These are phyloP conservation scores for Malus sieversii DNA, from an alignment of 306 rosid genomes.

Conservation along the genomic window DNA sequence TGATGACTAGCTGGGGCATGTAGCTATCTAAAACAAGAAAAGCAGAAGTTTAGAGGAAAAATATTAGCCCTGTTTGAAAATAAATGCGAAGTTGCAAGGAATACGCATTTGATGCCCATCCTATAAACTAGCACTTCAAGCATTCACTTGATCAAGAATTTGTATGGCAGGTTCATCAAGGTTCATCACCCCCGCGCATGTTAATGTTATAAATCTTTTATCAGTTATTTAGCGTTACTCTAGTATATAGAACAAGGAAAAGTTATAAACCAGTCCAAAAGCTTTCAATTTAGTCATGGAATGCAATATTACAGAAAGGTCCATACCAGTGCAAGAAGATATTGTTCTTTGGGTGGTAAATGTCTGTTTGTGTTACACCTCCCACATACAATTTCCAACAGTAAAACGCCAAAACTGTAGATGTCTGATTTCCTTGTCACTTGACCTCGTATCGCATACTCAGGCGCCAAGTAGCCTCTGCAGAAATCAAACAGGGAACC, in stretches of 20 bases:
- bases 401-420: conserved; percentile 77
- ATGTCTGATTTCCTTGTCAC: conserved; percentile 80
- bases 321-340: conserved; percentile 67
- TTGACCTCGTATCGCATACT: conserved; percentile 72
- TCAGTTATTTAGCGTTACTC: background rate
- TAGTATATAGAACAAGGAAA: background rate
- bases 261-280: background rate
- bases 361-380: conserved; percentile 59
- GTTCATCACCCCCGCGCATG: background rate
- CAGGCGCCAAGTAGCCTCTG: conserved; percentile 90
- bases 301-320: background rate
- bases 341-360: conserved; percentile 52
- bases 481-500: conserved; percentile 17
- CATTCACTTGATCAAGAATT: background rate
- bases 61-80: background rate
- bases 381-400: conserved; percentile 76
- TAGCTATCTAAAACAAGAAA: background rate
- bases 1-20: background rate
- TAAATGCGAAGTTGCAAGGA: background rate
- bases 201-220: conserved; percentile 1
- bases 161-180: background rate
- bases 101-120: background rate
- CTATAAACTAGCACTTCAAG: background rate
- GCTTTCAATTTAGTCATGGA: background rate
- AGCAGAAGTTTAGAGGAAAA: background rate